phyloP scores from a whole-genome alignment of 2,329 filamentous ascomycete species.

The Camptophora hylomeconis region DNA sequence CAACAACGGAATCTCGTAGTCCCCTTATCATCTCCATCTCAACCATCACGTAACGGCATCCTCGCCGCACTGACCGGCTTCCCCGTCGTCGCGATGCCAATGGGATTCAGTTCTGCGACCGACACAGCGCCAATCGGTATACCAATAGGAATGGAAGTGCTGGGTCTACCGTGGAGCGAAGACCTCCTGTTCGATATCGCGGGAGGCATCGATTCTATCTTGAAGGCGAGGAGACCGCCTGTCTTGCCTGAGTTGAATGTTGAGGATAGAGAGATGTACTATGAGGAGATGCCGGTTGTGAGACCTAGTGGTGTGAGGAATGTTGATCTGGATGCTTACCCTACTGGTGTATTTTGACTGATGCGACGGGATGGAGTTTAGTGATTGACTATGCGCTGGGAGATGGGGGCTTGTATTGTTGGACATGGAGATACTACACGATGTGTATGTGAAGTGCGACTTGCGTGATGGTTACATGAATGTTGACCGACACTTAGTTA shows the following conservation, averaged over 20 bases:
- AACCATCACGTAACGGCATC: conserved; percentile 48
- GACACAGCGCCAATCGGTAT: conserved; percentile 42
- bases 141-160: conserved; percentile 52
- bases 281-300: conserved; percentile 8
- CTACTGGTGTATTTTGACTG: conserved; percentile 10
- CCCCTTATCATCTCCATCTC: conserved; percentile 41
- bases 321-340: conserved; percentile 10
- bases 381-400: too few species aligned
- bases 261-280: conserved; percentile 7
- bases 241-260: conserved; percentile 11
- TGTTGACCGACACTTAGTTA: too few species aligned
- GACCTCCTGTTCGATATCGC: conserved; percentile 41
- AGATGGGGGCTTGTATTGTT: too few species aligned
- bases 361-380: too few species aligned
- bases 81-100: conserved; percentile 35
- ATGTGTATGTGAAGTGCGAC: too few species aligned
- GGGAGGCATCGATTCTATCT: conserved; percentile 35
- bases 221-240: conserved; percentile 35
- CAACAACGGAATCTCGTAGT: conserved; percentile 53
- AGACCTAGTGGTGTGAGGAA: conserved; percentile 8
- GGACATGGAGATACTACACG: too few species aligned
- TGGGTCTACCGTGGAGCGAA: conserved; percentile 45
- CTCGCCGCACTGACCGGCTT: conserved; percentile 40
- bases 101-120: conserved; percentile 37
- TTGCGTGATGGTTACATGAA: too few species aligned